phyloP scores from a whole-genome alignment of 352 stramenopile genomes.

The Phytophthora constricta region DNA sequence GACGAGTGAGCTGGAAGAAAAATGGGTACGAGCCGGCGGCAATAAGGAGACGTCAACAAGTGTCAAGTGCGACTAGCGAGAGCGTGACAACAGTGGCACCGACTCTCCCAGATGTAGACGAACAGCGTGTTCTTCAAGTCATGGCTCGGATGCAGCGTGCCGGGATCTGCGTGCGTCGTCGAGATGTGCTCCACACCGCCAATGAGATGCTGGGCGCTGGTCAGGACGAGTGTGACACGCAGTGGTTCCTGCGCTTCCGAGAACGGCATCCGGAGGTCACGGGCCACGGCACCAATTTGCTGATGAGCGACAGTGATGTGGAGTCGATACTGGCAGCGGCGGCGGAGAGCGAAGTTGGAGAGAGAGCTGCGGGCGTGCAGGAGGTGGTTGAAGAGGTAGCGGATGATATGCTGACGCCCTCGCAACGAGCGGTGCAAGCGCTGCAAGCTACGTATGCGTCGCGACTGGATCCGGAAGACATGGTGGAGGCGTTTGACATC shows the following conservation, averaged over 20 bases:
- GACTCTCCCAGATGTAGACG: slow-evolving; percentile 8
- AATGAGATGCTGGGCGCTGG: slow-evolving; percentile 13
- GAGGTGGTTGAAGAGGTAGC: not conserved
- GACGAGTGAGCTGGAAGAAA: slow-evolving; percentile 25
- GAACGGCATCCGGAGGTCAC: slow-evolving; percentile 21
- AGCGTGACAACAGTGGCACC: not conserved
- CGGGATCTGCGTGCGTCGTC: slow-evolving; percentile 18
- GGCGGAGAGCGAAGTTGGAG: not conserved
- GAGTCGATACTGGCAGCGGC: slow-evolving; percentile 1
- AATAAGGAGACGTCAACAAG: slow-evolving; percentile 7
- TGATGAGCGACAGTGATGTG: slow-evolving; percentile 2
- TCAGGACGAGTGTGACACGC: slow-evolving; percentile 11
- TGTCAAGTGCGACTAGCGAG: slow-evolving; percentile 3
- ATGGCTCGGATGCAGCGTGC: slow-evolving; percentile 25
- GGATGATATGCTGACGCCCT: slow-evolving; percentile 16
- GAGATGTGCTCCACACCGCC: slow-evolving; percentile 20
- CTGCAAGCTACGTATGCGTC: slow-evolving; percentile 19
- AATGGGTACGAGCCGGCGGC: slow-evolving; percentile 20
- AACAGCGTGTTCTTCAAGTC: slow-evolving; percentile 9
- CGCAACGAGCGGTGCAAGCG: slow-evolving; percentile 27
- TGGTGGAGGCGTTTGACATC: slow-evolving; percentile 32
- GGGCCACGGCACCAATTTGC: slow-evolving; percentile 22
- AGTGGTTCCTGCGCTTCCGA: slow-evolving; percentile 32
- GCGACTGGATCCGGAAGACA: slow-evolving; percentile 15
- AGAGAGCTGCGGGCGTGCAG: not conserved